A percentile compares a stretch with the other conserved stretches of the same genome.
Conservation (phyloP, 352 stramenopile genomes). For the Globisporangium yorkense region DNA sequence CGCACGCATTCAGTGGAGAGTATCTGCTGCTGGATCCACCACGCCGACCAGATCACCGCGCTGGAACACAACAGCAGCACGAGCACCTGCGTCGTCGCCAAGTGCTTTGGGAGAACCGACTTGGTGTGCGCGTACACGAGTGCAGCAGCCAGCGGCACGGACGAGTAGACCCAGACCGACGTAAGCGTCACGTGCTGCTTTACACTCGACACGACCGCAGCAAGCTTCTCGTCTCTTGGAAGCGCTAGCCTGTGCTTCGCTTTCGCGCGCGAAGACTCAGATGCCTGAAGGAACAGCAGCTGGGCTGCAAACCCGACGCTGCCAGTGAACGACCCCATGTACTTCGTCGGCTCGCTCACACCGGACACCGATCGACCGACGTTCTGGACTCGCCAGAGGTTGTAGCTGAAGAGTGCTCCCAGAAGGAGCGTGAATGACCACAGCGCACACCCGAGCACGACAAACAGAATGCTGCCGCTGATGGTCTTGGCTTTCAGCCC, state of each 20-base stretch:
- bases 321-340: constrained; percentile 43
- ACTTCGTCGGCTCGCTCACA: constrained; percentile 19
- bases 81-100: constrained; percentile 23
- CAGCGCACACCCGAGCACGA: constrained; percentile 41
- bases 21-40: constrained; percentile 46
- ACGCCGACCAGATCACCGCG: constrained; percentile 29
- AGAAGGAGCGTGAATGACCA: constrained; percentile 58
- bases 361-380: neutral
- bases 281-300: constrained; percentile 37
- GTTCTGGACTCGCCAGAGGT: constrained; percentile 30
- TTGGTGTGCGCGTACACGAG: constrained; percentile 23
- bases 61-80: constrained; percentile 27
- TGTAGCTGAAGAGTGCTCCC: constrained; percentile 35
- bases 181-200: constrained; percentile 8
- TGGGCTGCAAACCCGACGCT: constrained; percentile 41
- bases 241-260: neutral
- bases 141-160: constrained; percentile 7
- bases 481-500: constrained; percentile 23
- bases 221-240: constrained; percentile 6
- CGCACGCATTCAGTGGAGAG: constrained; percentile 7
- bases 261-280: constrained; percentile 11
- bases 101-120: constrained; percentile 21
- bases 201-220: constrained; percentile 4
- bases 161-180: constrained; percentile 18
- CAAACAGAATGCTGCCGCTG: constrained; percentile 41